phyloP scores from a whole-genome alignment of 257 asterid species.

The Fraxinus excelsior region DNA sequence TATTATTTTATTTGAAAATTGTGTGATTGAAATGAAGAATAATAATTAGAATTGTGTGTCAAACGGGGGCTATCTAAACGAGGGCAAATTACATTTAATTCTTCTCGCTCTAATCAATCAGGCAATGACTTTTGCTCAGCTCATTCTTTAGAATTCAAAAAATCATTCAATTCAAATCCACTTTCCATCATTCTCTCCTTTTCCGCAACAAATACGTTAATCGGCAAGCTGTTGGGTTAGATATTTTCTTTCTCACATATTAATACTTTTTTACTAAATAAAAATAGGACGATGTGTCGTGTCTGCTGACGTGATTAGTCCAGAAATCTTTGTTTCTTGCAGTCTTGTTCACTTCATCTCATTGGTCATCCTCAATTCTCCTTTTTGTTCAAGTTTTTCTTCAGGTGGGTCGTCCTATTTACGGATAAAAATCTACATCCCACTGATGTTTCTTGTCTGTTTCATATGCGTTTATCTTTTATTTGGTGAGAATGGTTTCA shows the following conservation, averaged over 20 bases:
- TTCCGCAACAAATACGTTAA: not conserved
- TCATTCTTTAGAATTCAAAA: not conserved
- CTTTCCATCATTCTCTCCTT: not conserved
- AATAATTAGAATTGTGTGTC: too few species aligned
- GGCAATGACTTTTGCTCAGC: not conserved
- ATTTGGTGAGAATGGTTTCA: conserved; percentile 20
- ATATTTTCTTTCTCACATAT: not conserved
- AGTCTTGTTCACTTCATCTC: not conserved
- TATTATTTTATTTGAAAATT: too few species aligned
- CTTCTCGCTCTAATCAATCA: not conserved
- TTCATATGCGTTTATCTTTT: conserved; percentile 20
- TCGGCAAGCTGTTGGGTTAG: not conserved
- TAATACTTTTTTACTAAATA: not conserved
- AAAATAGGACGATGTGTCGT: not conserved
- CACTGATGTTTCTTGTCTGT: conserved; percentile 12
- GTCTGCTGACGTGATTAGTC: conserved; percentile 1
- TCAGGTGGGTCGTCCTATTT: not conserved
- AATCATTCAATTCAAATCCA: not conserved
- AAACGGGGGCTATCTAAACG: too few species aligned
- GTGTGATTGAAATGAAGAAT: too few species aligned
- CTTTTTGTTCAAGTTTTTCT: not conserved
- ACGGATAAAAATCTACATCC: not conserved
- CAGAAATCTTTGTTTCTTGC: not conserved
- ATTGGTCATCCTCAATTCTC: not conserved
- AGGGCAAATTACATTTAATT: too few species aligned